A percentile compares a stretch with the other conserved stretches of the same genome.
These are phyloP conservation scores for Botrytis galanthina DNA, from an alignment of 2,329 filamentous ascomycete genomes.

Conservation along the genomic window DNA sequence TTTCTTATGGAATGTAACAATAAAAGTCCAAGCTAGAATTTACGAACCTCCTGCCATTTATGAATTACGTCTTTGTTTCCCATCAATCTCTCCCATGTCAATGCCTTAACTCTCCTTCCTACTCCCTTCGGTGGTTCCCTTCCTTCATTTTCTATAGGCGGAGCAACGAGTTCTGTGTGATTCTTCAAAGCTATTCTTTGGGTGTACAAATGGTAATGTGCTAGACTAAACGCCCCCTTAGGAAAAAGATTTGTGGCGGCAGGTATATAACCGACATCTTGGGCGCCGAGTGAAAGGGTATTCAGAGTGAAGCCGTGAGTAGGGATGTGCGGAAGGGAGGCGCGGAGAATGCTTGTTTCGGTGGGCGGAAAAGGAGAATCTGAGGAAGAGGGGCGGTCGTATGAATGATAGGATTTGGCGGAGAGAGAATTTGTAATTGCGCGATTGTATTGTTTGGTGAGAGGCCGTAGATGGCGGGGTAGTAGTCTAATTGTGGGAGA, in stretches of 20 bases:
- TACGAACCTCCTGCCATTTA: constrained; percentile 79
- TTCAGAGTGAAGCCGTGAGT: constrained; percentile 75
- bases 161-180: constrained; percentile 28
- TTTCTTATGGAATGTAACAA: neutral
- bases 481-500: constrained; percentile 2
- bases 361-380: constrained; percentile 60
- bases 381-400: constrained; percentile 63
- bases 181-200: constrained; percentile 58
- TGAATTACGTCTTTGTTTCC: constrained; percentile 71
- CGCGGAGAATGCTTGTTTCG: constrained; percentile 75
- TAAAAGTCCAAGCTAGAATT: neutral
- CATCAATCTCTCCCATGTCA: constrained; percentile 75
- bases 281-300: constrained; percentile 73
- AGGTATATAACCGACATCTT: constrained; percentile 81
- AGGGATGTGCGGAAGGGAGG: constrained; percentile 78
- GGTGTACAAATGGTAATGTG: constrained; percentile 71
- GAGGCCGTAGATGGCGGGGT: constrained; percentile 16
- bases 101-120: constrained; percentile 62
- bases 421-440: neutral
- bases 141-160: constrained; percentile 42
- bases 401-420: constrained; percentile 60
- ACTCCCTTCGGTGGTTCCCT: constrained; percentile 45
- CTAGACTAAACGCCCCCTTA: constrained; percentile 75
- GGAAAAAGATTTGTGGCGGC: constrained; percentile 82
- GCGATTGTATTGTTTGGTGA: neutral